Conservation (phyloP, 352 stramenopile genomes). For the Globisporangium radiosum region DNA sequence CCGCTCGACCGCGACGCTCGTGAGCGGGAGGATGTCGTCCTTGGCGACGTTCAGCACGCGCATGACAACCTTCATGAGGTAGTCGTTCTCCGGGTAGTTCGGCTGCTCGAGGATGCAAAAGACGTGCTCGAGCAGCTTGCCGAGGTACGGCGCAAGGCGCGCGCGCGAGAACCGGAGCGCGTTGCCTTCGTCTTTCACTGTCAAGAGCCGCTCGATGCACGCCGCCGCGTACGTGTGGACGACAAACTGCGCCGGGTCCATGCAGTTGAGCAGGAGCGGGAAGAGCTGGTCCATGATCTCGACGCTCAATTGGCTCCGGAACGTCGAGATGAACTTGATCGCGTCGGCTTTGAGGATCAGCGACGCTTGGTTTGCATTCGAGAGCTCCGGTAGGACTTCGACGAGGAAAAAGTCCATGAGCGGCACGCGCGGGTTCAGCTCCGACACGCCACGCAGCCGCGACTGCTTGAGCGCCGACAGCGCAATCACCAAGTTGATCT, state of each 20-base stretch:
- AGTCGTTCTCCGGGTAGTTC: constrained; percentile 96
- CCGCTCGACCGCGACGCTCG: constrained; percentile 92
- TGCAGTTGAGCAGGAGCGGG: constrained; percentile 86
- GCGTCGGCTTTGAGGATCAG: constrained; percentile 95
- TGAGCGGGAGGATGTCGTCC: constrained; percentile 90
- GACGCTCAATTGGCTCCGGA: constrained; percentile 94
- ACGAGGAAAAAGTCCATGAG: constrained; percentile 95
- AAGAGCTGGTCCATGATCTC: constrained; percentile 92
- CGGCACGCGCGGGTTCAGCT: constrained; percentile 93
- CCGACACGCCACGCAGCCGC: constrained; percentile 87
- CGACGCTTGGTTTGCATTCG: constrained; percentile 68
- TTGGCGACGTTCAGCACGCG: constrained; percentile 90
- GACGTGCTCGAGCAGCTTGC: constrained; percentile 90
- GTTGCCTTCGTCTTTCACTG: constrained; percentile 84
- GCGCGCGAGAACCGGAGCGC: constrained; percentile 72
- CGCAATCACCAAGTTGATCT: constrained; percentile 94
- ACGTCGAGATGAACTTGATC: constrained; percentile 99
- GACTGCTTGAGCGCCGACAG: constrained; percentile 94
- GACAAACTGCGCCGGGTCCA: constrained; percentile 87
- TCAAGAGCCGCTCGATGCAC: constrained; percentile 95
- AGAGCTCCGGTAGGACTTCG: constrained; percentile 93
- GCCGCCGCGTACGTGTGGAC: constrained; percentile 98
- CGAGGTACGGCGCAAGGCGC: constrained; percentile 89
- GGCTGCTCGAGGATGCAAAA: constrained; percentile 94
- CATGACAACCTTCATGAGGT: constrained; percentile 99